These are phyloP conservation scores for Chaetomiaceae sp. DNA, from an alignment of 2,329 filamentous ascomycete species.

Conservation along the genomic window DNA sequence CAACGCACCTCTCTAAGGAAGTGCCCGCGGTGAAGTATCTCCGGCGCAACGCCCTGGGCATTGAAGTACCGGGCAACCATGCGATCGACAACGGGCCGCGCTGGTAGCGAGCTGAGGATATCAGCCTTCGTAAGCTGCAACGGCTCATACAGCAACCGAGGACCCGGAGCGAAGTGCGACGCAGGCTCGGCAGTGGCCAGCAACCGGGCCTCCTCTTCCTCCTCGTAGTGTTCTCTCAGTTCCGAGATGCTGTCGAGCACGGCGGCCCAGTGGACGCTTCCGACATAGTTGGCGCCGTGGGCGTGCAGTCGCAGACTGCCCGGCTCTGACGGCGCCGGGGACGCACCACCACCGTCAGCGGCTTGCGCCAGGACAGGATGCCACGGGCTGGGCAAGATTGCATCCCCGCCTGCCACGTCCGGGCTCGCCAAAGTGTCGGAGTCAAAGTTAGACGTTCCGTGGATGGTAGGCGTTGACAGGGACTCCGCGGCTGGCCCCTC, in stretches of 20 bases:
- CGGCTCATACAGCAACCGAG: background rate
- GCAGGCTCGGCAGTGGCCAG: background rate
- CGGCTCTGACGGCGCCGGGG: background rate
- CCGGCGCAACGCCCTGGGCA: background rate
- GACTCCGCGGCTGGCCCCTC: no score
- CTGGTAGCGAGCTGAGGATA: background rate
- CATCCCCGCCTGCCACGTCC: no score
- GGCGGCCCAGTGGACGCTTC: background rate
- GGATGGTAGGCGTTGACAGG: no score
- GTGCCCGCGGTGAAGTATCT: background rate
- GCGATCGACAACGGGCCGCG: background rate
- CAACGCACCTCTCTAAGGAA: background rate
- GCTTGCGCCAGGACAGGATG: no score
- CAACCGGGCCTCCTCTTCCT: background rate
- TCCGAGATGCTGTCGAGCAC: background rate
- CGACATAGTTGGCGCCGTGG: background rate
- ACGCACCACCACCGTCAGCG: no score
- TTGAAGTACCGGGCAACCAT: background rate
- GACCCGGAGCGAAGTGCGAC: background rate
- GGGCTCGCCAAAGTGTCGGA: no score
- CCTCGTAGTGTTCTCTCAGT: background rate
- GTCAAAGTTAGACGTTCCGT: no score
- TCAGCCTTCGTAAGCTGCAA: background rate
- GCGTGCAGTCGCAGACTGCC: background rate
- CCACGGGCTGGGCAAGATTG: no score